Percentiles rank a stretch among this genome's conserved stretches.
phyloP scores from a whole-genome alignment of 768 basidiomycete genomes.

The Pulveroboletus sp. region DNA sequence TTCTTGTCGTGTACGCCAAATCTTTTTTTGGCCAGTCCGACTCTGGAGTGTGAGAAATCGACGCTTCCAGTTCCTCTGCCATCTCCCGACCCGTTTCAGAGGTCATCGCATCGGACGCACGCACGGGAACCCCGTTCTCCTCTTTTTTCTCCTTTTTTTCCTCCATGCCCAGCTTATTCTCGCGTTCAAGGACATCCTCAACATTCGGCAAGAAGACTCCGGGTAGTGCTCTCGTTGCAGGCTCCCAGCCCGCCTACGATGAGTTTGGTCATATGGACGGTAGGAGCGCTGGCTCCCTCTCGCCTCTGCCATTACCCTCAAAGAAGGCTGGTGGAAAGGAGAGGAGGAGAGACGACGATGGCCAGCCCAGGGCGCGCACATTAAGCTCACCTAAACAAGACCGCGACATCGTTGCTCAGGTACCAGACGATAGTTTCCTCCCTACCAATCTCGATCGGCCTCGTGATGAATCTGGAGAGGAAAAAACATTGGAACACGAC shows the following conservation, averaged over 20 bases:
- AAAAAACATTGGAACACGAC: constrained; percentile 39
- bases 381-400: constrained; percentile 35
- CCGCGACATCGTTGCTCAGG: constrained; percentile 34
- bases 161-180: constrained; percentile 72
- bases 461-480: constrained; percentile 34
- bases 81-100: constrained; percentile 10
- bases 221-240: constrained; percentile 4
- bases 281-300: constrained; percentile 35
- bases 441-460: constrained; percentile 49
- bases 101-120: constrained; percentile 14
- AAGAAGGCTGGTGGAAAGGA: constrained; percentile 49
- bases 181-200: constrained; percentile 61
- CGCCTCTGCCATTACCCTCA: constrained; percentile 15
- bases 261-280: constrained; percentile 63
- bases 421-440: constrained; percentile 50
- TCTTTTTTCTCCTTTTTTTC: constrained; percentile 1
- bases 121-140: constrained; percentile 5
- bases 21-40: background rate
- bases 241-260: constrained; percentile 37
- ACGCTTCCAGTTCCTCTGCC: background rate
- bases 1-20: too few relatives aligned
- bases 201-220: constrained; percentile 43
- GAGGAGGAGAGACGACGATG: constrained; percentile 40
- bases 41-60: constrained; percentile 25
- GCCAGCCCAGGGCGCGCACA: constrained; percentile 37